phyloP scores from a whole-genome alignment of 2,329 filamentous ascomycete species.

The Pseudopyrenochaeta lycopersici region DNA sequence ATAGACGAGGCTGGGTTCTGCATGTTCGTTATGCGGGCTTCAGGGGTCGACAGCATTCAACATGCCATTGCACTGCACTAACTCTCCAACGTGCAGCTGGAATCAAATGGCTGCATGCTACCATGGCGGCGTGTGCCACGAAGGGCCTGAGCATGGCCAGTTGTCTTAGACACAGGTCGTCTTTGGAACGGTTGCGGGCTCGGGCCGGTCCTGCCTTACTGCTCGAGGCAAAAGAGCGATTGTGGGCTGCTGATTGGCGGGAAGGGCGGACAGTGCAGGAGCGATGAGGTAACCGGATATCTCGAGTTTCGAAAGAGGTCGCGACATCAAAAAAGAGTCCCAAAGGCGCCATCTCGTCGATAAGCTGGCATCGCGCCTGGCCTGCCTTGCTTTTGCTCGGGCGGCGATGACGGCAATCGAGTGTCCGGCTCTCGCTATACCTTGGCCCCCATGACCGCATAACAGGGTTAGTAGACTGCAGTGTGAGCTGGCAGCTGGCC shows the following conservation, averaged over 20 bases:
- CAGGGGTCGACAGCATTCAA: conserved; percentile 15
- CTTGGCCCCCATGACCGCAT: conserved; percentile 18
- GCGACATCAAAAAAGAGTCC: not conserved
- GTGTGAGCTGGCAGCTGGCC: conserved; percentile 9
- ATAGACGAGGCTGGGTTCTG: conserved; percentile 11
- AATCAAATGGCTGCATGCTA: not conserved
- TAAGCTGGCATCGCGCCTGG: not conserved
- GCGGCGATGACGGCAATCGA: conserved; percentile 14
- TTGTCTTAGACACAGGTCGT: not conserved
- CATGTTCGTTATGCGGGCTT: conserved; percentile 12
- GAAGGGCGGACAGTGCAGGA: conserved; percentile 1
- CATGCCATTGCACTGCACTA: not conserved
- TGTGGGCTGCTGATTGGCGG: conserved; percentile 19
- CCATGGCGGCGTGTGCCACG: not conserved
- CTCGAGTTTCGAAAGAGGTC: conserved; percentile 3
- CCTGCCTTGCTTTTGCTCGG: conserved; percentile 10
- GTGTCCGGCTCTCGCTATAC: conserved; percentile 16
- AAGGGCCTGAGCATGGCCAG: not conserved
- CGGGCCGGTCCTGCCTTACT: conserved; percentile 18
- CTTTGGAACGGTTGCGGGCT: conserved; percentile 5
- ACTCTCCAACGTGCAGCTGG: not conserved
- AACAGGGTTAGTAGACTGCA: conserved; percentile 23
- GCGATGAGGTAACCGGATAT: conserved; percentile 17
- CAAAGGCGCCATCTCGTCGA: too few relatives aligned
- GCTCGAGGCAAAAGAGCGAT: not conserved